Percentiles rank a stretch among this genome's conserved stretches.
These are phyloP conservation scores for Hymenoscyphus occultus DNA, from an alignment of 2,329 filamentous ascomycete species.

Conservation along the genomic window DNA sequence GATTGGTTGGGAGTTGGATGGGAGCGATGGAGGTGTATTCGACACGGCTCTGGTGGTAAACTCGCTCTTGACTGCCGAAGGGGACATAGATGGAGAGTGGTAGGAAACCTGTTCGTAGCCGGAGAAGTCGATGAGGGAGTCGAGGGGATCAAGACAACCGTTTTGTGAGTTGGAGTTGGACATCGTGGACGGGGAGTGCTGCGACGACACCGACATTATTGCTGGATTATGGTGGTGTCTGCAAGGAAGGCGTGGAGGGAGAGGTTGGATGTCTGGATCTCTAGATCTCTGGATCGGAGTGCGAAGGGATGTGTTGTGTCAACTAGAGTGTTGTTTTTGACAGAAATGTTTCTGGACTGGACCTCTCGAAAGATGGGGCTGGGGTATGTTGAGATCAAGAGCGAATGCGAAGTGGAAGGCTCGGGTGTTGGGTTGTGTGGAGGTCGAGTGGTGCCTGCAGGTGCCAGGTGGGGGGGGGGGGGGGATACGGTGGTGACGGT, in stretches of 20 bases:
- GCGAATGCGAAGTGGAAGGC: background rate
- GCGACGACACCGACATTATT: conserved; percentile 28
- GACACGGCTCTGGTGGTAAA: conserved; percentile 51
- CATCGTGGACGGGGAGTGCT: conserved; percentile 27
- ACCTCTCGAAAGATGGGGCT: background rate
- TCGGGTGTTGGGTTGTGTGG: background rate
- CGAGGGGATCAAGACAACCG: conserved; percentile 41
- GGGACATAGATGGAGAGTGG: conserved; percentile 59
- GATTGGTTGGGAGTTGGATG: conserved; percentile 52
- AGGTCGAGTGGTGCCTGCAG: background rate
- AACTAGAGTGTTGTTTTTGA: background rate
- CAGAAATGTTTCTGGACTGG: background rate
- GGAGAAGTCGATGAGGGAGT: conserved; percentile 58
- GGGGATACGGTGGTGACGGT: background rate
- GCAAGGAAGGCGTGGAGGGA: background rate
- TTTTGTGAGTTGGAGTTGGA: conserved; percentile 28
- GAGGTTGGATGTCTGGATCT: background rate
- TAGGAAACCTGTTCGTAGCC: conserved; percentile 62
- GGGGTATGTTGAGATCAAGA: background rate
- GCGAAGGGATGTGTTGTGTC: background rate
- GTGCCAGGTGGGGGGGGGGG: background rate
- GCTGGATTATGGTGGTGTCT: background rate
- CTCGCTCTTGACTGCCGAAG: conserved; percentile 52
- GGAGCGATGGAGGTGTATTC: conserved; percentile 51
- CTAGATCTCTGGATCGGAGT: background rate